Evolutionary conservation across 1,139 yeast genomes (phyloP), one percentile per base, ranked within the genome.

Genomic region (Kodamaea fungicola): DNA sequence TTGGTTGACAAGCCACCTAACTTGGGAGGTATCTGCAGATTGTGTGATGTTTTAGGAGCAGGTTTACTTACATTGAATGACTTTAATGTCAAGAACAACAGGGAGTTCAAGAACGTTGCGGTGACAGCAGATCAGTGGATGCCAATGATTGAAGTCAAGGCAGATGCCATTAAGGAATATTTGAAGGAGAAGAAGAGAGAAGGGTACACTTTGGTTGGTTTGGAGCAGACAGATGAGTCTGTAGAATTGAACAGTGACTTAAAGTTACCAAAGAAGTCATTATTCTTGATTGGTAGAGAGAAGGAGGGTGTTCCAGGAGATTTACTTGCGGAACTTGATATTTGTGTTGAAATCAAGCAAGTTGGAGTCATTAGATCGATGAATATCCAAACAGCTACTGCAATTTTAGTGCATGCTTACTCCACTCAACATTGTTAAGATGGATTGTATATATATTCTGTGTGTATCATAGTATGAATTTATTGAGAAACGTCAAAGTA

Each of bases 381-480:
- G 97, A 90, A 90, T 55, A 89, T 90, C 44, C 97, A 90, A 62
- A 90, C 97, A 0, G 97, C 97, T 1, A 83, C 97, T 1, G 97
- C 97, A 0, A 89, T 90, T 22, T 78, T 89, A 30, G 96, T 87
- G 4, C 95, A 90, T 57, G 94, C 96, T 0, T 90, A 90, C 54
- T 80, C 96, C 1, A 67, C 79, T 8, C 95, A 88, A 55, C 89
- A 86, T 54, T 73, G 74, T 49, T 71, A 45, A 32, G 12, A 16
- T n/a, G 19, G 19, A 16, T 4, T 16, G 19, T 16, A n/a, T 16
- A 16, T 16, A 4, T 16, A 16, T 16, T 16, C 19, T 16, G n/a
- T n/a, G n/a, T n/a, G n/a, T n/a, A n/a, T n/a, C n/a, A n/a, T n/a
- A n/a, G n/a, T n/a, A n/a, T n/a, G n/a, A n/a, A n/a, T n/a, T n/a